A percentile compares a stretch with the other conserved stretches of the same genome.
These are phyloP conservation scores for Malus hybrid DNA, from an alignment of 331 rosid genomes.

Conservation along the genomic window DNA sequence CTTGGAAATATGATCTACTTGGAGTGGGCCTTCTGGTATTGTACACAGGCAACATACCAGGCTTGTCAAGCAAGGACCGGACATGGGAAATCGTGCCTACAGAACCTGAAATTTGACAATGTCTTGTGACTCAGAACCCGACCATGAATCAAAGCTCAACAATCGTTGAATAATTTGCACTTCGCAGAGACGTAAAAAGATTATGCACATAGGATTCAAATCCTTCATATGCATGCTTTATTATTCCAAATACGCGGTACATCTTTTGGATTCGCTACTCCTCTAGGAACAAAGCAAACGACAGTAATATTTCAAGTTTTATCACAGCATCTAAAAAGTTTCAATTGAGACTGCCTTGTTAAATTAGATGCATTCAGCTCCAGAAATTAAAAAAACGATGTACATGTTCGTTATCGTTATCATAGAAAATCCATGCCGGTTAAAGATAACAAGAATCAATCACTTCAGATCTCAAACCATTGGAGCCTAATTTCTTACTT, in stretches of 20 bases:
- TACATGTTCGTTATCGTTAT: neutral
- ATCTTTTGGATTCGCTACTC: too few relatives aligned
- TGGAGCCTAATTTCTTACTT: neutral
- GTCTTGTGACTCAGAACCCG: neutral
- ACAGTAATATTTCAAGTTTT: neutral
- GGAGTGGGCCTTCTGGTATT: slow-evolving; percentile 23
- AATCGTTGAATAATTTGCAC: neutral
- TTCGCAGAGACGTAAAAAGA: neutral
- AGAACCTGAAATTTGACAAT: slow-evolving; percentile 24
- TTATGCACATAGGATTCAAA: neutral
- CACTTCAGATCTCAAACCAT: slow-evolving; percentile 1
- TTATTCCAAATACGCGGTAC: neutral
- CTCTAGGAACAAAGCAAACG: neutral
- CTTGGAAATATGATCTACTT: slow-evolving; percentile 30
- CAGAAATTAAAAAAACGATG: neutral
- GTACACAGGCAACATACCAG: slow-evolving; percentile 26
- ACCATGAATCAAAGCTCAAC: neutral
- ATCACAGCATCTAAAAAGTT: neutral
- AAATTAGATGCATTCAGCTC: slow-evolving; percentile 5
- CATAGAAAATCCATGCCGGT: neutral
- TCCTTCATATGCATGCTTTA: neutral
- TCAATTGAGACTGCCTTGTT: neutral
- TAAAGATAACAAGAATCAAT: neutral
- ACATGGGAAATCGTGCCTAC: slow-evolving; percentile 30
- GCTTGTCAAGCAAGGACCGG: slow-evolving; percentile 47